Base-by-base conservation (phyloP, 2,329 filamentous ascomycete species). In the Ascochyta rabiei region DNA sequence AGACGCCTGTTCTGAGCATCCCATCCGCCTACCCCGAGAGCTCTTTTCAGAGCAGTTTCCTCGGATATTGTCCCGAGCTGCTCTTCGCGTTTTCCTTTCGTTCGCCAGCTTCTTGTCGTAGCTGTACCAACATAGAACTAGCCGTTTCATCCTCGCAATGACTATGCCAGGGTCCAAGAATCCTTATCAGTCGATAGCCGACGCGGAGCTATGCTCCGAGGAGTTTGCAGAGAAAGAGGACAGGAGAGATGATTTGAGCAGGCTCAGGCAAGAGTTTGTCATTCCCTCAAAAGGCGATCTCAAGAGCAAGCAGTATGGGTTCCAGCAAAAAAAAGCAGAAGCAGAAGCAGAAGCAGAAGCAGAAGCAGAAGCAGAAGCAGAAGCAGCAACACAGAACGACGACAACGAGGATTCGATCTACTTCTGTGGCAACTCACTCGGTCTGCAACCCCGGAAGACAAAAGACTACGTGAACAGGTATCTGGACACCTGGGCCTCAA, bases 371-470 rank as follows among this genome's bases (percentile, higher is more conserved):
- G 21, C 51, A 30, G 28, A 50, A 23, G 33, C n/a, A n/a, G n/a
- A 66, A 13, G 63, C 79, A n/a, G 47, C 66, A 24, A 28, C 40
- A 28, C 41, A 30, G 6, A 7, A 28, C 40, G 28, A 33, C 21
- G 53, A 57, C 9, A 38, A 53, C 31, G 76, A 80, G 24, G 76
- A 78, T 42, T 84, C 82, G 55, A 87, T 91, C 55, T 97, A 96
- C 75, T 86, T 97, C 60, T 93, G 91, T 62, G 93, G 93, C 52
- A 96, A 96, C 78, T 96, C 91, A 0, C 83, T 96, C 1, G 92
- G 92, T 33, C 84, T 93, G 4, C 92, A 96, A 73, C 91, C 93
- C 39, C 86, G 84, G 58, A 83, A 83, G 13, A 86, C 88, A 0
- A 80, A 83, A 16, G 77, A 82, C 15, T 87, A 90, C 59, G 77